Evolutionary conservation across 2,329 filamentous ascomycete species (phyloP), one percentile per base, ranked within the genome.

Genomic region (Scytalidium sp.): DNA sequence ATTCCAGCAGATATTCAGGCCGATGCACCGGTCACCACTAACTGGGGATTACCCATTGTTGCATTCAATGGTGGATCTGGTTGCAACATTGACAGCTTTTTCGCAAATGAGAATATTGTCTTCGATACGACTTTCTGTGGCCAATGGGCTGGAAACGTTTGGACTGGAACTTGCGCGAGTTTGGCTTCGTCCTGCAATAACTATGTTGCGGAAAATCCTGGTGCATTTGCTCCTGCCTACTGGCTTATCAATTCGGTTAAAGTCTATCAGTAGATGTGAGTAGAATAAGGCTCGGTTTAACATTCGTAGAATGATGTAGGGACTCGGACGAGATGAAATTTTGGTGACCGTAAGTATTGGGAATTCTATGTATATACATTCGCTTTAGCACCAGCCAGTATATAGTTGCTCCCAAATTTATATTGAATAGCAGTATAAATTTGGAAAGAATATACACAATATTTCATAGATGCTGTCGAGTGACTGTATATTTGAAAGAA

Each of bases 101-200:
- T 96, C 71, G 72, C 73, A 52, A 69, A 86, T 52, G 78, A 94
- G 72, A 79, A 85, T 59, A 82, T 96, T 56, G 80, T 91, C 57
- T 84, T 93, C 67, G 83, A 92, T 70, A 93, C 84, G 1, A 88
- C 87, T 13, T 88, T 95, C 67, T 96, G 91, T 68, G 91, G 91
- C 25, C 82, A 87, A 63, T 96, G 90, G 90, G 91, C 90, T 8
- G 88, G 88, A 22, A 44, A 43, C 32, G 58, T 58, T 9, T 62
- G 56, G 51, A 41, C 19, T 10, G 49, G 57, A 39, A 46, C 41
- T 13, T 58, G 56, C 23, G 39, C 53, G 3, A 43, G 21, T 10
- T 40, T 45, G 17, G 57, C 51, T 2, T 42, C 15, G 10, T 55
- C 55, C 25, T 62, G 60, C 39, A 15, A 56, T 13, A 32, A 23